Base-by-base conservation (phyloP, 495 filamentous ascomycete genomes). In the Astrothelium macrocarpum region DNA sequence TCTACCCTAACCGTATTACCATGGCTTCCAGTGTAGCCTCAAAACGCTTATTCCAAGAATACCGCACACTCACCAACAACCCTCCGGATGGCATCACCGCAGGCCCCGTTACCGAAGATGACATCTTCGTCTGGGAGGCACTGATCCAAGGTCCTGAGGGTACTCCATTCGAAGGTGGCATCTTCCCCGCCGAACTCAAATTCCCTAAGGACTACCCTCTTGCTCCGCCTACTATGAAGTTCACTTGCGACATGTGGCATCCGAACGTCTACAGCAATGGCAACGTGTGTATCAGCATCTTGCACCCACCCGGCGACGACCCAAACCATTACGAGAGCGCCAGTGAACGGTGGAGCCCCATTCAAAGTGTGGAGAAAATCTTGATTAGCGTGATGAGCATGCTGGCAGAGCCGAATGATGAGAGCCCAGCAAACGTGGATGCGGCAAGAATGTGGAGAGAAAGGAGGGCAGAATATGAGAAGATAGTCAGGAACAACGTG, bases 371-470 rank as follows among this genome's bases (percentile, higher is more conserved):
- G 67, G 95, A 97, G 81, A 97, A 97, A 84, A 99, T 99, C 62
- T 78, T 99, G 65, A 91, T 97, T 61, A 88, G 84, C 1, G 94
- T 99, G 53, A 99, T 99, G 91, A 95, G 90, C 72, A 97, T 99
- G 94, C 80, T 99, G 62, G 91, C 92, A 1, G 94, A 97, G 78
- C 94, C 94, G 67, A 99, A 99, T 74, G 95, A 97, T 72, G 94
- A 99, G 83, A 93, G 88, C 71, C 95, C 94, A 1, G 94, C 94
- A 62, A 99, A 99, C 77, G 86, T 97, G 63, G 95, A 99, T 80
- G 94, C 94, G 28, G 94, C 95, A 61, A 90, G 95, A 81, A 96
- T 97, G 91, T 99, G 94, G 94, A 83, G 94, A 62, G 95, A 97
- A 68, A 77, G 85, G 68, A 83, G 90, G 68, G 71, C 70, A 29